Base-by-base conservation (phyloP, 768 basidiomycete species). In the Naematelia encephala region DNA sequence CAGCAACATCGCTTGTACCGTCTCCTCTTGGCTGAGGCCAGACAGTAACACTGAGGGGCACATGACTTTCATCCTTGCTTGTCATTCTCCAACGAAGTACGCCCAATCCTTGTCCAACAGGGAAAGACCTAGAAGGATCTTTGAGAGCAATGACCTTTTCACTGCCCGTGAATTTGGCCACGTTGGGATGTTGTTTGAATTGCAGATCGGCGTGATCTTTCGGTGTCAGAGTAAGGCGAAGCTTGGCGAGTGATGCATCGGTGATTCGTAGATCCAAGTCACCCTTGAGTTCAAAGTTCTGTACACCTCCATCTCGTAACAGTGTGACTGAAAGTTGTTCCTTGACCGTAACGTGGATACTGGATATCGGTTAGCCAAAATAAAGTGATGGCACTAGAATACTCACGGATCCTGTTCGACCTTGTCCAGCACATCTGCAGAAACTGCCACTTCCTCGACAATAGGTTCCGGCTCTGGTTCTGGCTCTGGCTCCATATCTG, bases 101-200 rank as follows among this genome's bases (percentile, higher is more conserved):
- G 11, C 88, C 86, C 21, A 97, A 79, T 64, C 77, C 78, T 56
- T 93, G 89, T 10, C 87, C 86, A 42, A 97, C 87, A 1, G 91
- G 94, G 83, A 97, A 97, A 4, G 84, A 80, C 65, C 86, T 82
- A 42, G 85, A 83, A 1, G 87, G 72, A 72, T 98, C 93, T 79
- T 92, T 96, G 62, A 97, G 80, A 0, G 86, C 86, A 43, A 98
- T 82, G 19, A 86, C 76, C 39, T 88, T 81, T 2, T 84, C 87
- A 77, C 80, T 79, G 59, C 67, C 70, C 0, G 80, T 80, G 61
- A 93, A 90, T 78, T 91, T 94, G 59, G 86, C 88, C 13, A 97
- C 89, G 60, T 96, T 87, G 5, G 94, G 94, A 70, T 97, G 96
- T 67, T 96, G 91, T 78, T 97, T 97, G 83, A 94, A 96, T 76